A percentile compares a stretch with the other conserved stretches of the same genome.
These are phyloP conservation scores for Cryptococcus deneoformans DNA, from an alignment of 1,284 basidiomycete genomes.

Conservation along the genomic window DNA sequence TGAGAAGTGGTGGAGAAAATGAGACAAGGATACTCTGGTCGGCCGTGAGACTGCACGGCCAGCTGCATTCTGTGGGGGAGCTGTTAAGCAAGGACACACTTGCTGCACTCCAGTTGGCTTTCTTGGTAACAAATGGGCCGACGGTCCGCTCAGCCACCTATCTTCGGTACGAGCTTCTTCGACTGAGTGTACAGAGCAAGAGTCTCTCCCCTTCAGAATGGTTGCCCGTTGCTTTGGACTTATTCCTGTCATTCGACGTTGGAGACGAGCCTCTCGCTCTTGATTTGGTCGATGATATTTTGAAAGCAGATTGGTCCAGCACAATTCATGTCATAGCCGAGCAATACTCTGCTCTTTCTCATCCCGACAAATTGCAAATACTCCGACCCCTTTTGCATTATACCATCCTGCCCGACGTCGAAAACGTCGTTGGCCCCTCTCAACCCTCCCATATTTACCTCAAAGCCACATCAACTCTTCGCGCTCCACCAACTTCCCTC, in stretches of 20 bases:
- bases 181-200: not conserved
- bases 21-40: not conserved
- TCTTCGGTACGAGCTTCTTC: slow-evolving; percentile 8
- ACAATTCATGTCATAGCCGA: slow-evolving; percentile 3
- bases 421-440: slow-evolving; percentile 39
- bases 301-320: slow-evolving; percentile 30
- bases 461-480: slow-evolving; percentile 48
- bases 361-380: slow-evolving; percentile 40
- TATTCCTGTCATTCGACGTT: slow-evolving; percentile 24
- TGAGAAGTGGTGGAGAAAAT: not conserved
- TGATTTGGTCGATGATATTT: slow-evolving; percentile 40
- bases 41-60: slow-evolving; percentile 8
- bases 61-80: slow-evolving; percentile 1
- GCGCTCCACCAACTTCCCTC: slow-evolving; percentile 22
- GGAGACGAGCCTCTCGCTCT: slow-evolving; percentile 49
- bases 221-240: slow-evolving; percentile 16
- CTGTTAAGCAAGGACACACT: slow-evolving; percentile 2
- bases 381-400: slow-evolving; percentile 51
- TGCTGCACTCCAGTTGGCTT: not conserved
- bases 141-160: not conserved
- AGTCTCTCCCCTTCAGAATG: not conserved
- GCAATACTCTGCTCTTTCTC: slow-evolving; percentile 5
- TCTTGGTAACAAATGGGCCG: not conserved
- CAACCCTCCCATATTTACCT: slow-evolving; percentile 45
- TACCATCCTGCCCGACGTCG: slow-evolving; percentile 42